These are phyloP conservation scores for Xylona heveae DNA, from an alignment of 495 filamentous ascomycete genomes.

Conservation along the genomic window DNA sequence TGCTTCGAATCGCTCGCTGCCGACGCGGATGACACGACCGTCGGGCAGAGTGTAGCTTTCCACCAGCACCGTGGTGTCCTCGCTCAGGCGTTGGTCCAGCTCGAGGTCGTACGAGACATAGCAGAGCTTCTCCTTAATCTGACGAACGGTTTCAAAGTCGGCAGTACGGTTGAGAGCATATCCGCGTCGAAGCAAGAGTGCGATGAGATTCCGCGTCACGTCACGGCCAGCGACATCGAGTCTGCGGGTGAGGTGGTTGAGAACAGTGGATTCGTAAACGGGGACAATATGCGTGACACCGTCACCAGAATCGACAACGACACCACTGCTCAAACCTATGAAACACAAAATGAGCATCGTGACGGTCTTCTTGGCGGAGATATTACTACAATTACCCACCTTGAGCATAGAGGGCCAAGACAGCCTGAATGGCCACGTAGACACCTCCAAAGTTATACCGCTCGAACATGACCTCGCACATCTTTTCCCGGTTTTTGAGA, in stretches of 20 bases:
- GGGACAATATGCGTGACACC: constrained; percentile 83
- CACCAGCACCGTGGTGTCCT: constrained; percentile 94
- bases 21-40: constrained; percentile 85
- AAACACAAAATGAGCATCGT: constrained; percentile 2
- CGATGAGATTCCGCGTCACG: constrained; percentile 92
- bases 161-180: constrained; percentile 97
- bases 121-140: constrained; percentile 99
- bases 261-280: constrained; percentile 89
- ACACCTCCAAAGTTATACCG: constrained; percentile 89
- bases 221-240: constrained; percentile 93
- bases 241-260: constrained; percentile 86
- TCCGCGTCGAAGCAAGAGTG: constrained; percentile 78
- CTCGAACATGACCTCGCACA: constrained; percentile 98
- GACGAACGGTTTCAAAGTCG: constrained; percentile 96
- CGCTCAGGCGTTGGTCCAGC: constrained; percentile 82
- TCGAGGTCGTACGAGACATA: constrained; percentile 98
- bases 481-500: constrained; percentile 81
- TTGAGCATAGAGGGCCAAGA: constrained; percentile 93
- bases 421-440: constrained; percentile 96
- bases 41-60: constrained; percentile 95
- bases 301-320: constrained; percentile 91
- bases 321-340: constrained; percentile 73
- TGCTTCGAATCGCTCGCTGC: constrained; percentile 92
- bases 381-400: constrained; percentile 27
- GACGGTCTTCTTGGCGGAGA: not conserved